Conservation (phyloP, 495 filamentous ascomycete genomes). For the Physcia stellaris region DNA sequence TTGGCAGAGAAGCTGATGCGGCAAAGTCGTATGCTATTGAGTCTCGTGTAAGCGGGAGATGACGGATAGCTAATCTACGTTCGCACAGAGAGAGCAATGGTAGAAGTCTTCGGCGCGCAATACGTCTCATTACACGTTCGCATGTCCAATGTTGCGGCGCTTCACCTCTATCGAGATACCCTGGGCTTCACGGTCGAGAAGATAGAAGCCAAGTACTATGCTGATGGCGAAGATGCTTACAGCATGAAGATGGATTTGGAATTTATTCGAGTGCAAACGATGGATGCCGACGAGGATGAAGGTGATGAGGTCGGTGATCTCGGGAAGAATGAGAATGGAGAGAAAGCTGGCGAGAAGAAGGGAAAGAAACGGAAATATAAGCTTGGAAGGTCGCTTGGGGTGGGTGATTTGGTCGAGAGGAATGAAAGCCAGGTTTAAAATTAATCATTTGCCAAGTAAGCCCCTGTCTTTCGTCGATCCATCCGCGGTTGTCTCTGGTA, state of each 20-base stretch:
- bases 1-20: slow-evolving; percentile 96
- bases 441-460: too few relatives aligned
- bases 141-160: slow-evolving; percentile 78
- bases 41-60: too few relatives aligned
- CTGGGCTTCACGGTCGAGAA: slow-evolving; percentile 84
- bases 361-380: slow-evolving; percentile 54
- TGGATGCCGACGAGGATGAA: slow-evolving; percentile 33
- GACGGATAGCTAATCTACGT: not conserved
- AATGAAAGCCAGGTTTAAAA: slow-evolving; percentile 12
- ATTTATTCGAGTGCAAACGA: slow-evolving; percentile 33
- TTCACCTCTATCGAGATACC: slow-evolving; percentile 85
- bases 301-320: slow-evolving; percentile 40
- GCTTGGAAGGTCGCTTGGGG: slow-evolving; percentile 66
- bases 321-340: slow-evolving; percentile 31
- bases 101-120: slow-evolving; percentile 76
- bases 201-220: slow-evolving; percentile 90
- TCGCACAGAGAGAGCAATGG: slow-evolving; percentile 77
- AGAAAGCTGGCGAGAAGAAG: slow-evolving; percentile 16
- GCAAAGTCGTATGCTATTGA: slow-evolving; percentile 85
- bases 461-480: too few relatives aligned
- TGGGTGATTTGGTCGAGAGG: slow-evolving; percentile 49
- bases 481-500: too few relatives aligned
- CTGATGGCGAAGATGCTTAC: slow-evolving; percentile 93
- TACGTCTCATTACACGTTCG: slow-evolving; percentile 95
- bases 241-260: slow-evolving; percentile 80